Conservation (phyloP, 441 rosid genomes). For the Theobroma grandiflorum region DNA sequence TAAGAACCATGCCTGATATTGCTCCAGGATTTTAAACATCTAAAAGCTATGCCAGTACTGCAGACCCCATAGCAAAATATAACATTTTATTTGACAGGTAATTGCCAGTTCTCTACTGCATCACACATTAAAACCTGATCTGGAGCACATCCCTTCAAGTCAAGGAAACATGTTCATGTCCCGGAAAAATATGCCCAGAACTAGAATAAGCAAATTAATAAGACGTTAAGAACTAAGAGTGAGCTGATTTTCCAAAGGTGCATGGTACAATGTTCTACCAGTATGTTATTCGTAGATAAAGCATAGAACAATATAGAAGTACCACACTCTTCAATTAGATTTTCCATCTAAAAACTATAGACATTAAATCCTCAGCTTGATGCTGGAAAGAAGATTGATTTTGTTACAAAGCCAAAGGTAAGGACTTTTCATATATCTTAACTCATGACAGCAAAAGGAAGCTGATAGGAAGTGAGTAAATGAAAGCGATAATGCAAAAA, state of each 20-base stretch:
- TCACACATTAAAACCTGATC: background rate
- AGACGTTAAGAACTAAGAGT: background rate
- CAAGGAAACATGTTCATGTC: background rate
- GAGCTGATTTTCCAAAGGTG: background rate
- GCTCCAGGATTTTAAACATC: background rate
- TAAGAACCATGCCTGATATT: background rate
- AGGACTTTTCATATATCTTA: background rate
- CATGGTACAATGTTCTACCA: background rate
- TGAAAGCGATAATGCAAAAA: background rate
- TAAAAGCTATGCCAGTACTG: background rate
- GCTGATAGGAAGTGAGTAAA: too few species aligned
- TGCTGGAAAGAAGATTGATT: background rate
- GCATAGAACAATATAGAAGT: background rate
- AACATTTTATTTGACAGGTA: background rate
- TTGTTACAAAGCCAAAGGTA: background rate
- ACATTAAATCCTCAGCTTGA: constrained; percentile 3
- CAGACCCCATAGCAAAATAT: background rate
- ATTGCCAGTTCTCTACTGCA: constrained; percentile 1
- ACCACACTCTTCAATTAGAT: background rate
- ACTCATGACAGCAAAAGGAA: constrained; percentile 2
- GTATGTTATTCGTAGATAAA: background rate
- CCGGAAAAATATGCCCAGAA: background rate
- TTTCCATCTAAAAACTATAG: background rate
- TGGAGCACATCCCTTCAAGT: background rate
- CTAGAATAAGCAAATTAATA: background rate